phyloP scores from a whole-genome alignment of 805 yeast species.

The Cyberlindnera veronae region DNA sequence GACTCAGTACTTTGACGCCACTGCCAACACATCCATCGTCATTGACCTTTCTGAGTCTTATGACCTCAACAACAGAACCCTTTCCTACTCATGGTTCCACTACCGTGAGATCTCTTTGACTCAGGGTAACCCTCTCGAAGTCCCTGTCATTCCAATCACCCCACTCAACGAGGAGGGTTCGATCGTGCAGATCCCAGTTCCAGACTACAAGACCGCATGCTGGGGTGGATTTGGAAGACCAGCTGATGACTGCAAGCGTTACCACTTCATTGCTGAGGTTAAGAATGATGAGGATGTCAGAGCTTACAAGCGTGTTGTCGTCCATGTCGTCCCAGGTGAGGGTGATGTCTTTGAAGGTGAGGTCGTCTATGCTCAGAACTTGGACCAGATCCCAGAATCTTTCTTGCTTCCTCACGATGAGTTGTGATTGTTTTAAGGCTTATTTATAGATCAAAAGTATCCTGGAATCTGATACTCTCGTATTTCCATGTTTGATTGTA shows the following conservation, averaged over 20 bases:
- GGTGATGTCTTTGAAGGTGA: conserved; percentile 2
- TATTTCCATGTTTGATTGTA: too few relatives aligned
- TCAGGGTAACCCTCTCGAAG: conserved; percentile 22
- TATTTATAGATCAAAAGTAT: too few relatives aligned
- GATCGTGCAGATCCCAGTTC: conserved; percentile 16
- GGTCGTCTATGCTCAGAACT: background rate
- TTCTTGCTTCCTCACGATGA: background rate
- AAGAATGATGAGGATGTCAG: conserved; percentile 1
- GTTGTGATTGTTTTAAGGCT: background rate
- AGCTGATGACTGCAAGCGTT: conserved; percentile 15
- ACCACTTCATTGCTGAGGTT: conserved; percentile 27
- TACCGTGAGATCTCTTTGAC: conserved; percentile 25
- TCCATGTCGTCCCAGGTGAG: conserved; percentile 3
- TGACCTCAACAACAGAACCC: conserved; percentile 10
- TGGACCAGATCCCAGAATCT: background rate
- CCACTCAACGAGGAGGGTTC: conserved; percentile 12
- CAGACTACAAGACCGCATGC: conserved; percentile 16
- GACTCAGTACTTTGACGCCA: conserved; percentile 19
- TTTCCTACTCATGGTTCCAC: conserved; percentile 25
- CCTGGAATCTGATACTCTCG: too few relatives aligned
- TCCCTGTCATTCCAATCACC: conserved; percentile 19
- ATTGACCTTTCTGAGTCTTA: conserved; percentile 6
- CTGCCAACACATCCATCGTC: conserved; percentile 3
- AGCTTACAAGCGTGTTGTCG: background rate
- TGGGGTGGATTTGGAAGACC: background rate